Evolutionary conservation across 1,139 yeast species (phyloP).

Genomic region (Saccharomyces uvarum): DNA sequence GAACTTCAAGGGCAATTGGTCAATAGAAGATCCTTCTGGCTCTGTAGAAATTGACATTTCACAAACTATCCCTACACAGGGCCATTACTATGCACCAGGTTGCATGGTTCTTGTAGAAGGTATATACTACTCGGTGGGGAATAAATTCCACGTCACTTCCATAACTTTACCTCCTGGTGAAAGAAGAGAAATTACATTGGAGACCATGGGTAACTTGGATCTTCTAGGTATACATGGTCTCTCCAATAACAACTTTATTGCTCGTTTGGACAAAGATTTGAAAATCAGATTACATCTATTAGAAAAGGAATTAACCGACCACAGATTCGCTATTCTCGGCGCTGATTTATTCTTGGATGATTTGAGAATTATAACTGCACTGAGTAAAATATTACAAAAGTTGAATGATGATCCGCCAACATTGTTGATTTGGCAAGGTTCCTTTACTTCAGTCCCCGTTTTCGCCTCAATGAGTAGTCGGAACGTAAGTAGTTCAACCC

Average conservation of each 20-base stretch:
- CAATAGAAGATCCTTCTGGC: constrained; percentile 77
- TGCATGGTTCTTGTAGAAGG: constrained; percentile 81
- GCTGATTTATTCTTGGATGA: constrained; percentile 65
- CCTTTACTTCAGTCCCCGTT: constrained; percentile 60
- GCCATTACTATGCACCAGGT: constrained; percentile 70
- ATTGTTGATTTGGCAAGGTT: constrained; percentile 56
- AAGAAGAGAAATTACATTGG: constrained; percentile 54
- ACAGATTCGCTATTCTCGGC: constrained; percentile 63
- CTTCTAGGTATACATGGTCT: constrained; percentile 55
- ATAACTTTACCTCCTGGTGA: constrained; percentile 90
- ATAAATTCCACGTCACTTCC: constrained; percentile 65
- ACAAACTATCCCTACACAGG: constrained; percentile 58
- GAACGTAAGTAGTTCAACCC: constrained; percentile 34
- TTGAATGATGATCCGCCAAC: constrained; percentile 49
- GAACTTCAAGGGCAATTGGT: constrained; percentile 60
- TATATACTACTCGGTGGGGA: constrained; percentile 53
- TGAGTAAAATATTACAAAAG: constrained; percentile 49
- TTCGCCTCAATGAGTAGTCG: constrained; percentile 38
- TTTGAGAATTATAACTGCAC: constrained; percentile 47
- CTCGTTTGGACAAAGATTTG: constrained; percentile 53
- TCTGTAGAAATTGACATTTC: constrained; percentile 61
- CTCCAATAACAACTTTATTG: constrained; percentile 34
- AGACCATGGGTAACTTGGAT: constrained; percentile 72
- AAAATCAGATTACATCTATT: constrained; percentile 47
- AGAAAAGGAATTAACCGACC: constrained; percentile 50